Evolutionary conservation across 73 alveolate species (phyloP).

Genomic region (Paramecium sonneborni): DNA sequence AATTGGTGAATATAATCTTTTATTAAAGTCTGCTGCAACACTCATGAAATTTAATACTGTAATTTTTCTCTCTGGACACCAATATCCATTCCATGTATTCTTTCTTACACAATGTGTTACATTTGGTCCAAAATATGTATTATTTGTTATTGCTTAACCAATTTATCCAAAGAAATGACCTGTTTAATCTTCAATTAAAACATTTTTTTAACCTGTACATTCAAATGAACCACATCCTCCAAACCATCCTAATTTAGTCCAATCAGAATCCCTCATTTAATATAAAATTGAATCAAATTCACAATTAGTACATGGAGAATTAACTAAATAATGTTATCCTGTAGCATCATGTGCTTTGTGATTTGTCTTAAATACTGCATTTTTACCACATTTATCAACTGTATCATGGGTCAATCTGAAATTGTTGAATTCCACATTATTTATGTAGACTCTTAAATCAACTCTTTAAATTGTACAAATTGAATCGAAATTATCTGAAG

Average conservation of each 20-base stretch:
- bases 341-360: constrained; percentile 45
- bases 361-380: constrained; percentile 20
- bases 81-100: constrained; percentile 48
- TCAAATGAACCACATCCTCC: constrained; percentile 69
- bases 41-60: constrained; percentile 15
- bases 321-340: constrained; percentile 36
- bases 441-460: constrained; percentile 39
- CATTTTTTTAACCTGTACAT: constrained; percentile 62
- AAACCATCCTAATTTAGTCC: constrained; percentile 58
- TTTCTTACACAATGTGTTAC: constrained; percentile 19
- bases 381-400: constrained; percentile 7
- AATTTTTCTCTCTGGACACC: neutral
- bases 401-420: constrained; percentile 23
- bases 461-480: constrained; percentile 30
- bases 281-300: constrained; percentile 43
- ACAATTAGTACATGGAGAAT: constrained; percentile 37
- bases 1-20: constrained; percentile 60
- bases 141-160: constrained; percentile 33
- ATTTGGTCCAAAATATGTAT: constrained; percentile 53
- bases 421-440: constrained; percentile 50
- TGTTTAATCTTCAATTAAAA: constrained; percentile 46
- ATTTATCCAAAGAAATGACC: constrained; percentile 56
- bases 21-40: constrained; percentile 57
- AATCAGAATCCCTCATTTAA: constrained; percentile 21
- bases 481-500: constrained; percentile 4